Evolutionary conservation across 805 yeast species (phyloP), one percentile per base, ranked within the genome.

Genomic region (Pichia californica): DNA sequence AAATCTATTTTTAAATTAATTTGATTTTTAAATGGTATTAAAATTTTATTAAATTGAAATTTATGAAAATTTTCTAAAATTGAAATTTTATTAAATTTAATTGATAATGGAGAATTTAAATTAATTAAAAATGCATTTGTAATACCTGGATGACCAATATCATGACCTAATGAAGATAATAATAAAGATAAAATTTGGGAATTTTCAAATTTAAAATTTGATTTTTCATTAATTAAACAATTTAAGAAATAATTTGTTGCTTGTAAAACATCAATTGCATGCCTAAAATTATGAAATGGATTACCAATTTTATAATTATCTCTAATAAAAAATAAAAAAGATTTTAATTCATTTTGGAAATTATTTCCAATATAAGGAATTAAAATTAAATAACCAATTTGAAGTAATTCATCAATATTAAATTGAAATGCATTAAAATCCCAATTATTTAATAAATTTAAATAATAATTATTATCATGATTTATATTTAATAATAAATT

Each of bases 71-170:
- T 78, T 63, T 93, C 99, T 52, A 93, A 70, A 2, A 85, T 83
- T 7, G 91, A 81, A 41, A 76, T 66, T 50, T 79, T 79, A 38
- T 78, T 69, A 64, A 77, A 89, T 14, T 76, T 54, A 43, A 63
- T 59, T 3, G 91, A 76, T 20, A 88, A 70, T 10, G 88, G 87
- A 0, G 93, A 73, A 8, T 71, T 59, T 52, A 77, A 59, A 46
- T 74, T 68, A 20, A 69, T 66, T 59, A 91, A 66, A 51, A 88
- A 79, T 30, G 77, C 76, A 61, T 88, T 87, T 13, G 95, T 88
- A n/a, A 88, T 78, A 2, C 98, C 99, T 0, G 98, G 98, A 62
- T 93, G 99, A 19, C 96, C 95, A 27, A 86, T 79, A 62, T 93
- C 99, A 65, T 93, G 99, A 41, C 98, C 98, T 34, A 89, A 65